Evolutionary conservation across 1,284 basidiomycete genomes (phyloP), one percentile per base, ranked within the genome.

Genomic region (Mixia osmundae): DNA sequence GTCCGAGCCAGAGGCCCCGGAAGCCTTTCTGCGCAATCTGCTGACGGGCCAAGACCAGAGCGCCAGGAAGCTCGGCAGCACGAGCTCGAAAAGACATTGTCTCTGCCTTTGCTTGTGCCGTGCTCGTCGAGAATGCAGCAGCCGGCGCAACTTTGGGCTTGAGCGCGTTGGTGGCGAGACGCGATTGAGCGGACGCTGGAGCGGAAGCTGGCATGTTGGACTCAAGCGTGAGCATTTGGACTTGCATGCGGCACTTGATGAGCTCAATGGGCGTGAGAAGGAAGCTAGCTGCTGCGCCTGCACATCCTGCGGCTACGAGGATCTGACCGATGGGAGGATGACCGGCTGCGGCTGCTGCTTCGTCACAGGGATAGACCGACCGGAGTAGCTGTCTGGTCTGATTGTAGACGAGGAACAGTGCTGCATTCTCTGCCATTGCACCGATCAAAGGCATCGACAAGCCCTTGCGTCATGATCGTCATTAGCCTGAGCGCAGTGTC

Each of bases 191-290:
- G 12, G 52, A 39, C 22, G 58, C 51, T 4, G 47, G 47, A 12
- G 54, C 47, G 7, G 48, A 40, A n/a, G n/a, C n/a, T n/a, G n/a
- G n/a, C n/a, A n/a, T n/a, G n/a, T n/a, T n/a, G 12, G 54, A 53
- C 50, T 61, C 60, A 3, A 61, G 47, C 29, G 64, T 60, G 26
- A 80, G 65, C 68, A 82, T 77, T 57, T 87, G 79, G 3, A 87
- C 80, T 61, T 89, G 89, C 80, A 87, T 85, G 52, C 80, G 76
- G 57, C 80, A 87, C 61, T 89, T 89, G 48, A 89, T 69, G 39
- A 83, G 71, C 56, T 89, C 82, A 44, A 87, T 74, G 2, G 80
- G 83, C 1, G 80, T 87, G 70, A 87, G 58, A 38, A 87, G 65
- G 53, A 83, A 76, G 46, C 73, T 78, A 1, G 79, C 74, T 21